Percentiles rank a stretch among this genome's conserved stretches.
Evolutionary conservation across 306 rosid species (phyloP).

Genomic region (Prunus mira): DNA sequence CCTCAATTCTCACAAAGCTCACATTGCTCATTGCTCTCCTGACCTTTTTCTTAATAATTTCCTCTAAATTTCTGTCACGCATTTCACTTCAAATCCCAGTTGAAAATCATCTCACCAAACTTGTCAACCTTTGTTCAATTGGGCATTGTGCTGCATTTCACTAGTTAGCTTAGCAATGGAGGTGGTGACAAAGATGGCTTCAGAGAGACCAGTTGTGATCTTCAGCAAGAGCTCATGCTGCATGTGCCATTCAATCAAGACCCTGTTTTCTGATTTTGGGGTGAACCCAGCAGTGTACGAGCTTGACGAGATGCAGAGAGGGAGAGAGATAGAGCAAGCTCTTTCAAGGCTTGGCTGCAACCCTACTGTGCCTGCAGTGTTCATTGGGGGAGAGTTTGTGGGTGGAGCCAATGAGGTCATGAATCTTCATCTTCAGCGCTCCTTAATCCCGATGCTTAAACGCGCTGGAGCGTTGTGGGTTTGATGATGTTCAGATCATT

Average conservation of each 20-base stretch:
- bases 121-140: not conserved
- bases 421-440: conserved; percentile 84
- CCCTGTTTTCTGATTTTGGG: conserved; percentile 76
- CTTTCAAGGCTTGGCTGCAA: conserved; percentile 59
- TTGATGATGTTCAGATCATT: conserved; percentile 18
- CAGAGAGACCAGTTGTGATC: conserved; percentile 91
- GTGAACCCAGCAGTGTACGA: conserved; percentile 84
- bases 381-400: conserved; percentile 74
- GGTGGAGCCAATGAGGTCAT: conserved; percentile 92
- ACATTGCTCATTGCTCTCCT: not conserved
- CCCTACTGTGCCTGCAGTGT: conserved; percentile 81
- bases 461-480: conserved; percentile 89
- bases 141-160: not conserved
- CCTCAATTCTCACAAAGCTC: not conserved
- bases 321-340: conserved; percentile 88
- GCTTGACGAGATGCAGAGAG: conserved; percentile 80
- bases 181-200: conserved; percentile 60
- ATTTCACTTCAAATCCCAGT: not conserved
- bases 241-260: conserved; percentile 84
- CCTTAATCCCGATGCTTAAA: conserved; percentile 88
- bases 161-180: conserved; percentile 40
- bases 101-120: not conserved
- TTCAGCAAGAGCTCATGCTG: conserved; percentile 91
- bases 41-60: no score
- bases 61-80: not conserved